Percentiles rank a stretch among this genome's conserved stretches.
phyloP scores from a whole-genome alignment of 208 protist genomes.

The Trypanosoma grayi region DNA sequence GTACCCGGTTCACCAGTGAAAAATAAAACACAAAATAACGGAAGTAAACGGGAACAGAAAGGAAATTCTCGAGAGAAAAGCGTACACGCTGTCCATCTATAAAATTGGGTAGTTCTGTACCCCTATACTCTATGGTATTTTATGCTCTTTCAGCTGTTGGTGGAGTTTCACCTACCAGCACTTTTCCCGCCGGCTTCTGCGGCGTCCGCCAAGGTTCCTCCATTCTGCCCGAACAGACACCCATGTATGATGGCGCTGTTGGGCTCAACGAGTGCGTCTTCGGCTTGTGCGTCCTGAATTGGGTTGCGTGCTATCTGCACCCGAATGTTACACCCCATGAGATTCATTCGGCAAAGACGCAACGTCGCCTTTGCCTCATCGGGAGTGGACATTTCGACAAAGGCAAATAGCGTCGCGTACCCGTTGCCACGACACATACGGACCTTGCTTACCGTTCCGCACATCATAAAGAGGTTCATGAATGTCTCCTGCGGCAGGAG shows the following conservation, averaged over 20 bases:
- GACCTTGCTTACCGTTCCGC: conserved; percentile 74
- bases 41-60: background rate
- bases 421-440: conserved; percentile 64
- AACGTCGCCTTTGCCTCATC: conserved; percentile 45
- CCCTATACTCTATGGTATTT: conserved; percentile 4
- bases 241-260: conserved; percentile 33
- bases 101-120: too few species aligned
- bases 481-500: conserved; percentile 55
- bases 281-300: conserved; percentile 67
- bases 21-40: background rate
- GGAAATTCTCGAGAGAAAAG: background rate
- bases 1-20: background rate
- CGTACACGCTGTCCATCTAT: too few species aligned
- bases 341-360: conserved; percentile 50
- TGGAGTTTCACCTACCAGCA: background rate
- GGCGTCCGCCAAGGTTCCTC: conserved; percentile 26
- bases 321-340: conserved; percentile 59
- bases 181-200: conserved; percentile 6
- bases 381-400: conserved; percentile 78
- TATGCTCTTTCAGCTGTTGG: conserved; percentile 8
- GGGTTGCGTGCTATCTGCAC: conserved; percentile 74
- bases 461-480: conserved; percentile 49
- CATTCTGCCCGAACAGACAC: conserved; percentile 60
- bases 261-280: conserved; percentile 53
- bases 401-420: conserved; percentile 74